Conservation (phyloP, 106 monocot genomes). For the Dendrobium huoshanense region DNA sequence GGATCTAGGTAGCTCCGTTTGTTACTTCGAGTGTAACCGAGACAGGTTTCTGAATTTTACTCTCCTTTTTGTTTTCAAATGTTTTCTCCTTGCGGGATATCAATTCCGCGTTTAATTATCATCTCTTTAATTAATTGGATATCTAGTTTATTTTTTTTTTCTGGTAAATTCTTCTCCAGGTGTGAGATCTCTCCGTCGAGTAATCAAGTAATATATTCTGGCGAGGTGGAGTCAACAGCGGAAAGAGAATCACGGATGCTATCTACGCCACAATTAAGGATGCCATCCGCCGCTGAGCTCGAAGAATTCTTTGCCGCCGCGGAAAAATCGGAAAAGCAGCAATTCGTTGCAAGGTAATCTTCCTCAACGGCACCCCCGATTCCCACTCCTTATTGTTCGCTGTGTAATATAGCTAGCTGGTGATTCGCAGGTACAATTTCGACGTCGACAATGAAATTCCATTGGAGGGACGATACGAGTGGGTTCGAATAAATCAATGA, state of each 20-base stretch:
- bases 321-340: constrained; percentile 41
- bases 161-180: constrained; percentile 17
- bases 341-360: constrained; percentile 52
- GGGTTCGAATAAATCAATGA: constrained; percentile 39
- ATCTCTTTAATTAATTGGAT: background rate
- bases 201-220: constrained; percentile 13
- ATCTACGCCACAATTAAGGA: background rate
- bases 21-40: constrained; percentile 18
- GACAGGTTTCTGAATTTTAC: constrained; percentile 12
- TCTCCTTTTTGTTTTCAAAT: background rate
- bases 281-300: constrained; percentile 47
- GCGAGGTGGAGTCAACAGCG: constrained; percentile 5
- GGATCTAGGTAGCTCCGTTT: constrained; percentile 8
- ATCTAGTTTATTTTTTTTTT: background rate
- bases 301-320: constrained; percentile 67
- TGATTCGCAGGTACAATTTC: constrained; percentile 69
- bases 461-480: constrained; percentile 69
- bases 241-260: background rate
- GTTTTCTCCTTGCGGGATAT: background rate
- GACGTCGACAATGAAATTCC: constrained; percentile 62
- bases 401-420: background rate
- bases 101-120: background rate
- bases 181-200: constrained; percentile 30
- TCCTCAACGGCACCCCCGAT: background rate
- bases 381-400: background rate